These are phyloP conservation scores for Hanseniaspora pseudoguilliermondii DNA, from an alignment of 805 yeast species.

Conservation along the genomic window DNA sequence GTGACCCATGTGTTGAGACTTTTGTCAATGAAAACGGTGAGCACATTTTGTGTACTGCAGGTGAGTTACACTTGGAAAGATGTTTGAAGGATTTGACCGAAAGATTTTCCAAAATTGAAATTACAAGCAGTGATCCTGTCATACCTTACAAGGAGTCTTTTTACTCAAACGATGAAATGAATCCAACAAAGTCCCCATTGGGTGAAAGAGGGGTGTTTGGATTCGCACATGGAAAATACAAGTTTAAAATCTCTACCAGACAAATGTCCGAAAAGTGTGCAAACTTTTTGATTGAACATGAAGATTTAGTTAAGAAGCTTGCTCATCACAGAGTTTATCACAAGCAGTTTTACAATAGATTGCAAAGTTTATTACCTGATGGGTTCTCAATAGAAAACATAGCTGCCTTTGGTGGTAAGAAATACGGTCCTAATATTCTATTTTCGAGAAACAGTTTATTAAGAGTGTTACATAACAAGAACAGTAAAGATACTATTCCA, in stretches of 20 bases:
- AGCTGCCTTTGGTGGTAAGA: constrained; percentile 63
- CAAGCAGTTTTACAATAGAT: constrained; percentile 24
- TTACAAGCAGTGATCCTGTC: constrained; percentile 77
- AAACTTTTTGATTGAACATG: constrained; percentile 37
- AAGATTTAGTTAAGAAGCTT: constrained; percentile 31
- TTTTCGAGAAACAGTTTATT: constrained; percentile 31
- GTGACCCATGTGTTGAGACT: constrained; percentile 91
- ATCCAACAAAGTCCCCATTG: constrained; percentile 34
- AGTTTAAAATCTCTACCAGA: constrained; percentile 31
- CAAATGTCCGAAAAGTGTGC: constrained; percentile 46
- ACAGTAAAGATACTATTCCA: constrained; percentile 22
- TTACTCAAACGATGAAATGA: constrained; percentile 38
- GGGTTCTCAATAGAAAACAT: constrained; percentile 31
- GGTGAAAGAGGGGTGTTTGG: constrained; percentile 40
- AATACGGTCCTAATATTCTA: constrained; percentile 62
- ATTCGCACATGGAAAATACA: constrained; percentile 39
- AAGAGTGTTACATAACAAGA: constrained; percentile 25
- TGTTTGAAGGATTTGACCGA: constrained; percentile 83
- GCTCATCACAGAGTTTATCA: constrained; percentile 3
- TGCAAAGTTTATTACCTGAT: constrained; percentile 25
- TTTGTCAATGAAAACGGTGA: constrained; percentile 84
- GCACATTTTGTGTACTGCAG: constrained; percentile 86
- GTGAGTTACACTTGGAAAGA: constrained; percentile 89
- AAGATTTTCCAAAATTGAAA: constrained; percentile 83
- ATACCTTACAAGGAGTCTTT: constrained; percentile 90